phyloP scores from a whole-genome alignment of 345 rosid species.

The Ailanthus altissimus region DNA sequence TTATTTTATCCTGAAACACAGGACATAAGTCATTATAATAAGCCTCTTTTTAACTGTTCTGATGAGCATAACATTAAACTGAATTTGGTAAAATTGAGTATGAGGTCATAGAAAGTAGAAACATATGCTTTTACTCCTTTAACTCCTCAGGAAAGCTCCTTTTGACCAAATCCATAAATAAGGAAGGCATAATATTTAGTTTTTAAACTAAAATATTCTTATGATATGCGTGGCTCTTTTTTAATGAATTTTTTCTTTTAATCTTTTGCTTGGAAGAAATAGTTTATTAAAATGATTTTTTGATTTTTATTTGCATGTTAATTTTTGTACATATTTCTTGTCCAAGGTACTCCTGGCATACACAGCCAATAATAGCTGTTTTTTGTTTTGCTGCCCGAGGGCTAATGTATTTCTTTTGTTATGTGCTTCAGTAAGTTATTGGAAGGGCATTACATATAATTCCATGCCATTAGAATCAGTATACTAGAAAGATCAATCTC shows the following conservation, averaged over 20 bases:
- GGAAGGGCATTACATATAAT: neutral
- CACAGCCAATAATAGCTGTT: neutral
- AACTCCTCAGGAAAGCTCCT: neutral
- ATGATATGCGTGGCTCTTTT: neutral
- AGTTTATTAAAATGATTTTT: neutral
- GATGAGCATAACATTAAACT: neutral
- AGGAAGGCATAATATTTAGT: neutral
- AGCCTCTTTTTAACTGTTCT: slow-evolving; percentile 1
- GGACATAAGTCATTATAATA: neutral
- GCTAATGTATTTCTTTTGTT: neutral
- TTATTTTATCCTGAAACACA: neutral
- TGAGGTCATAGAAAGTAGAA: slow-evolving; percentile 3
- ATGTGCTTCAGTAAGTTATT: neutral
- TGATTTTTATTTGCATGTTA: neutral
- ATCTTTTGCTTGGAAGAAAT: neutral
- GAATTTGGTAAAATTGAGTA: neutral
- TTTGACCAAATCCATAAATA: neutral
- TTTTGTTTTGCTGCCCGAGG: neutral
- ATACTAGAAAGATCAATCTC: neutral
- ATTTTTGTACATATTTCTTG: neutral
- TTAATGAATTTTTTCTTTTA: neutral
- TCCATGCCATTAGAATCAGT: neutral
- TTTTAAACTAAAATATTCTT: neutral
- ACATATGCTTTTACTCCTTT: slow-evolving; percentile 3
- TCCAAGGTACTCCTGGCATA: neutral